Conservation (phyloP, 139 green algal genomes). For the Closterium sp. region DNA sequence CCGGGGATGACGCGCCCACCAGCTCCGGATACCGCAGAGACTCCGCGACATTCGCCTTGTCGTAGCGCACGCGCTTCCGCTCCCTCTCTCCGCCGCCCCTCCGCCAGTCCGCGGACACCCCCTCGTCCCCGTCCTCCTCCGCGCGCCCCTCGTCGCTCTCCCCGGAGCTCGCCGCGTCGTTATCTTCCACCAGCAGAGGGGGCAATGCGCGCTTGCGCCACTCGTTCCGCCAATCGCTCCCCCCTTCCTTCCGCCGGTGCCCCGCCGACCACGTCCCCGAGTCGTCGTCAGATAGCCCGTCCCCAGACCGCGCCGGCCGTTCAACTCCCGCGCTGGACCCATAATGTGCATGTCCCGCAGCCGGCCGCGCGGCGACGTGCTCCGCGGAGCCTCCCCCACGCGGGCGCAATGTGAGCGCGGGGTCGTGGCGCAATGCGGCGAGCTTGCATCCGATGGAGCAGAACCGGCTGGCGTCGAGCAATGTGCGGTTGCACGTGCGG, state of each 20-base stretch:
- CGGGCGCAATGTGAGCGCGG: background rate
- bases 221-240: background rate
- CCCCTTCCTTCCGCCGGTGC: background rate
- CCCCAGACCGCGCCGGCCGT: background rate
- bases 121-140: background rate
- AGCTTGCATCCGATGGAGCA: conserved; percentile 52
- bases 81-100: background rate
- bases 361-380: background rate
- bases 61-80: background rate
- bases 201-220: background rate
- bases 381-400: background rate
- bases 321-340: background rate
- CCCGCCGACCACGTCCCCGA: background rate
- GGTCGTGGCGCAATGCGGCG: background rate
- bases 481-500: conserved; percentile 26
- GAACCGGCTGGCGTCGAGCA: conserved; percentile 38
- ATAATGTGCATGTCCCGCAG: background rate
- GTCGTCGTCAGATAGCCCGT: background rate
- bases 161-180: background rate
- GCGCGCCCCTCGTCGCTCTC: background rate
- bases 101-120: background rate
- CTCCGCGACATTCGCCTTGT: background rate
- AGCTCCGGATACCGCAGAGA: background rate
- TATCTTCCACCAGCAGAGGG: background rate
- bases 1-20: background rate